A percentile compares a stretch with the other conserved stretches of the same genome.
phyloP scores from a whole-genome alignment of 192 early-diverging fungal genomes.

The Coemansia sp. region DNA sequence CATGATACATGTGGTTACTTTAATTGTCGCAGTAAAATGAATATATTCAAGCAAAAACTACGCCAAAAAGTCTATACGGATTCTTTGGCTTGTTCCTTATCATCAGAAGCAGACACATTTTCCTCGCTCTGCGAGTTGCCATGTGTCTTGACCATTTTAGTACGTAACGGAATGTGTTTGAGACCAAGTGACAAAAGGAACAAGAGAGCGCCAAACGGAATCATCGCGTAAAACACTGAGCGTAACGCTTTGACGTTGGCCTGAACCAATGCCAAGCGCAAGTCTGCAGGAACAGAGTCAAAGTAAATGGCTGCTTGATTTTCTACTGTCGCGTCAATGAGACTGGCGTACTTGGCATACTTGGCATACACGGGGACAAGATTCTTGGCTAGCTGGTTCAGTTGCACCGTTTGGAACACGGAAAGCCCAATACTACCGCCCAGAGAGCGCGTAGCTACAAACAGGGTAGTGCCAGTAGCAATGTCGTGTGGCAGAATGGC shows the following conservation, averaged over 20 bases:
- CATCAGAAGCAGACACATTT: not conserved
- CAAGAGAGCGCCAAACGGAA: constrained; percentile 53
- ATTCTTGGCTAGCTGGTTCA: constrained; percentile 23
- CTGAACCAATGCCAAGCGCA: constrained; percentile 46
- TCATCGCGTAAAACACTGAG: constrained; percentile 52
- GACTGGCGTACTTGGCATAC: constrained; percentile 31
- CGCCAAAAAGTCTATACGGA: not conserved
- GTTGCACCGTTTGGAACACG: constrained; percentile 53
- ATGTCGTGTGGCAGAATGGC: constrained; percentile 59
- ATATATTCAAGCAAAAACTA: not conserved
- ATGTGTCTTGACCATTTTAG: constrained; percentile 26
- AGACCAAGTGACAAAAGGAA: constrained; percentile 58
- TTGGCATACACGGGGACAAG: constrained; percentile 46
- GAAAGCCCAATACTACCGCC: constrained; percentile 63
- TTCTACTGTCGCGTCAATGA: constrained; percentile 34
- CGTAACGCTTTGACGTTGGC: constrained; percentile 61
- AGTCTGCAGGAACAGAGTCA: constrained; percentile 20
- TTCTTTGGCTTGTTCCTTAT: not conserved
- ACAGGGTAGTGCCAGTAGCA: constrained; percentile 66
- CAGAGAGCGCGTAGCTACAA: constrained; percentile 62
- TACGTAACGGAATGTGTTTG: constrained; percentile 28
- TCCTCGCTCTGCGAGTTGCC: constrained; percentile 3
- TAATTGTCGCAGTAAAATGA: too few relatives aligned
- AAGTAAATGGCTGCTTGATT: constrained; percentile 38
- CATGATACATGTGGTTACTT: too few relatives aligned